Percentiles rank a stretch among this genome's conserved stretches.
Evolutionary conservation across 2,329 filamentous ascomycete species (phyloP).

Genomic region (Sporothrix inflata): DNA sequence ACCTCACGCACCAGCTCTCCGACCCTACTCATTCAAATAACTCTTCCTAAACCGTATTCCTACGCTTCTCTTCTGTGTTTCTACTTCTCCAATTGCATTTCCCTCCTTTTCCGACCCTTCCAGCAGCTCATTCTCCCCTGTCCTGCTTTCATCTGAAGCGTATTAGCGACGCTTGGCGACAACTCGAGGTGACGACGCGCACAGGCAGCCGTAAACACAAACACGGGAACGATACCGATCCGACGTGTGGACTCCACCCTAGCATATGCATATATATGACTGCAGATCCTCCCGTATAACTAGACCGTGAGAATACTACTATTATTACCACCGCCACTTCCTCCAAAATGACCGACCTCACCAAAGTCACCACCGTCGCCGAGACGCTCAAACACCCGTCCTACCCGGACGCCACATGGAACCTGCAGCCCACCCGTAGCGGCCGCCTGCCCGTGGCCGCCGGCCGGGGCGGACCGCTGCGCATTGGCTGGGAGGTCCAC

Average conservation of each 20-base stretch:
- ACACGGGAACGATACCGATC: not conserved
- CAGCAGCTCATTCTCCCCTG: not conserved
- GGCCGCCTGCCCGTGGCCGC: constrained; percentile 68
- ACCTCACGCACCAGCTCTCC: not conserved
- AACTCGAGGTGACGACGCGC: constrained; percentile 5
- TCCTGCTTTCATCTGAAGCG: not conserved
- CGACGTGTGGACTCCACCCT: not conserved
- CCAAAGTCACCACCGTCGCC: constrained; percentile 48
- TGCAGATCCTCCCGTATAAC: not conserved
- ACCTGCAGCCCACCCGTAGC: constrained; percentile 65
- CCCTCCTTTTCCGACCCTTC: not conserved
- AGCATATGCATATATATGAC: not conserved
- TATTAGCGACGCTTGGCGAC: not conserved
- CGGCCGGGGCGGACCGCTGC: constrained; percentile 72
- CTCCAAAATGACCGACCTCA: constrained; percentile 15
- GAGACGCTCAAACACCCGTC: constrained; percentile 68
- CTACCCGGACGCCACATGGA: constrained; percentile 68
- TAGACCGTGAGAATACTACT: not conserved
- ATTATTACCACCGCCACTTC: not conserved
- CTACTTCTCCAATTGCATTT: not conserved
- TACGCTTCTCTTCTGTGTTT: not conserved
- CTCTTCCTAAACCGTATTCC: constrained; percentile 8
- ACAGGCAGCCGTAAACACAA: not conserved
- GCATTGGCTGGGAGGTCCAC: constrained; percentile 80
- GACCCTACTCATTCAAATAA: not conserved